Base-by-base conservation (phyloP, 768 basidiomycete species). In the Podaxis sp. region DNA sequence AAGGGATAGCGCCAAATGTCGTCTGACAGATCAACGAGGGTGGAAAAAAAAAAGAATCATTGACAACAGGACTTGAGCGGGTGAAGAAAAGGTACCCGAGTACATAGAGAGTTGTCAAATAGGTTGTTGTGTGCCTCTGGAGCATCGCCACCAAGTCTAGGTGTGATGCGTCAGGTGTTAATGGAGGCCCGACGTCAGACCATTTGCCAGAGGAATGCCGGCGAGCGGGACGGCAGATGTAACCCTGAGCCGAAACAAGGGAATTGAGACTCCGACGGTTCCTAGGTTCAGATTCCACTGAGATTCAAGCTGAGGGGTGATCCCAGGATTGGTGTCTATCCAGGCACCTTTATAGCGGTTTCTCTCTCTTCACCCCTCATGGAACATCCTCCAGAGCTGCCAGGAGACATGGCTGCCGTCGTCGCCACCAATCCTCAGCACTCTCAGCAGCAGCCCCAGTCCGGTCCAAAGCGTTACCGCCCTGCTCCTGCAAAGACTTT, bases 401-500 rank as follows among this genome's bases (percentile, higher is more conserved):
- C 50, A 35, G 51, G 46, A 28, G 51, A 60, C 5, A 60, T 53
- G 50, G 50, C 67, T 46, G 59, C 59, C 14, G 50, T 46, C 44
- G 61, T 63, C 23, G 57, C 59, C 23, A 37, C 3, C 16, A 48
- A 14, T 35, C 48, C 46, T 62, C 40, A 64, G 57, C 53, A 10
- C 46, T 42, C 16, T 59, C 40, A 64, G 59, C 55, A 61, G 60
- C 59, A 50, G 46, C 40, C 59, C 46, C 62, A 69, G 66, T 68
- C 71, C 3, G 67, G 65, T 47, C 60, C 68, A 1, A 91, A 88
- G 69, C 83, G 91, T 50, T 91, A 91, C 69, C 82, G 92, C 14
- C 88, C 91, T 3, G 87, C 90, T 0, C 91, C 91, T 5, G 89
- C 91, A 59, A 97, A 96, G 79, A 94, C 93, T 32, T 98, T 97